Base-by-base conservation (phyloP, 2,329 filamentous ascomycete genomes). In the Epichloe hybrida region DNA sequence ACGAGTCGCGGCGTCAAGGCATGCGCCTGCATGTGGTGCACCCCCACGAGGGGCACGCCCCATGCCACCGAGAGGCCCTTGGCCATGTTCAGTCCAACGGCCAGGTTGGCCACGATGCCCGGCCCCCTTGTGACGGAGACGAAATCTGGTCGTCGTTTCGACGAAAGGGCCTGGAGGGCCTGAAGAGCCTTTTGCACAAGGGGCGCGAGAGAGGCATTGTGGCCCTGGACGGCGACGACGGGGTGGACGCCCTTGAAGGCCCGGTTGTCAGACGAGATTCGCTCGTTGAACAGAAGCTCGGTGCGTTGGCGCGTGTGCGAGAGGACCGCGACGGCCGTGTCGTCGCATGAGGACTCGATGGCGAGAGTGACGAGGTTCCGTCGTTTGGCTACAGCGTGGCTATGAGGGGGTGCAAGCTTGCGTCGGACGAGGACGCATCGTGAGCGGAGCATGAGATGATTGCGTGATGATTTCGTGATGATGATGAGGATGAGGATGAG, bases 1-100 rank as follows among this genome's bases (percentile, higher is more conserved):
- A 84, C 82, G 41, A 98, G 76, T 9, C 88, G 77, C 15, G 91
- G 86, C 17, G 93, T 97, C 55, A 98, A 70, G 17, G 93, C 85
- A 66, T 98, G 93, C 11, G 90, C 93, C 65, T 96, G 90, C 93
- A 98, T 97, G 66, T 98, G 93, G 65, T 98, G 86, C 1, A 96
- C 86, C 0, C 93, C 93, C 1, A 97, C 66, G 35, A 97, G 71
- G 3, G 91, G 90, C 38, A 89, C 76, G 56, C 81, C 76, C 87
- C 87, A 95, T 38, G 88, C 89, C 20, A 86, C 73, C 0, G 90
- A 81, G 20, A 97, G 75, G 0, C 89, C 93, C 67, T 97, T 97
- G 17, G 88, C 93, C 21, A 82, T 83, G 62, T 88, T 83, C 11
- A 97, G 66, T 0, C 93, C 93, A 15, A 84, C 81, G 20, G 81